Conservation (phyloP, 139 green algal species). For the Trebouxia sp. region DNA sequence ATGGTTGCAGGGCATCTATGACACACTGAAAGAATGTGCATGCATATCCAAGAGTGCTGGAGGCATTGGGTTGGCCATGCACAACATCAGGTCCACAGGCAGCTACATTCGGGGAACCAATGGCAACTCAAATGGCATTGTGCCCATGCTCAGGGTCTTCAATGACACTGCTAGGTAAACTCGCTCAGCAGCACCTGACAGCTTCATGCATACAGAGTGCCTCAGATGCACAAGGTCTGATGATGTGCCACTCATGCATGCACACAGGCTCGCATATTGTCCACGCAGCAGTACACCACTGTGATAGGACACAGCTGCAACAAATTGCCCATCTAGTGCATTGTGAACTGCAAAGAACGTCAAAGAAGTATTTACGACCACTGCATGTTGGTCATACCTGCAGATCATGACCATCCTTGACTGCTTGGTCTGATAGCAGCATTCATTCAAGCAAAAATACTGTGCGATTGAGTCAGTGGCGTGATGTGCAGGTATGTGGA, state of each 20-base stretch:
- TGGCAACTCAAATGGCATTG: constrained; percentile 96
- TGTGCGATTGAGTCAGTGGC: too few relatives aligned
- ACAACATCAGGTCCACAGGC: constrained; percentile 92
- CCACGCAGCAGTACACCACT: not conserved
- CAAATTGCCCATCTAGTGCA: not conserved
- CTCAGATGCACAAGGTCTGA: not conserved
- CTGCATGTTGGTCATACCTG: too few relatives aligned
- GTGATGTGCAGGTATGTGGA: constrained; percentile 69
- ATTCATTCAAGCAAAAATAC: too few relatives aligned
- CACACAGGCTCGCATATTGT: too few relatives aligned
- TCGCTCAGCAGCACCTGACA: not conserved
- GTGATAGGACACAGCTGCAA: not conserved
- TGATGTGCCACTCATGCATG: not conserved
- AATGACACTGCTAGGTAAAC: constrained; percentile 94
- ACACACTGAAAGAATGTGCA: constrained; percentile 99
- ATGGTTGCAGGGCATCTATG: constrained; percentile 88
- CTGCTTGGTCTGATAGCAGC: too few relatives aligned
- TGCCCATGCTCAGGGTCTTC: constrained; percentile 99
- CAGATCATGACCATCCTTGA: too few relatives aligned
- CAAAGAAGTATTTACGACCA: too few relatives aligned
- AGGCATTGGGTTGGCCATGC: constrained; percentile 95
- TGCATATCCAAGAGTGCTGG: constrained; percentile 95
- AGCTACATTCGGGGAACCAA: constrained; percentile 99
- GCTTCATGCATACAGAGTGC: not conserved
- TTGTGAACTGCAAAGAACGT: too few relatives aligned